Evolutionary conservation across 257 asterid genomes (phyloP), one percentile per base, ranked within the genome.

Genomic region (Gynochthodes officinalis): DNA sequence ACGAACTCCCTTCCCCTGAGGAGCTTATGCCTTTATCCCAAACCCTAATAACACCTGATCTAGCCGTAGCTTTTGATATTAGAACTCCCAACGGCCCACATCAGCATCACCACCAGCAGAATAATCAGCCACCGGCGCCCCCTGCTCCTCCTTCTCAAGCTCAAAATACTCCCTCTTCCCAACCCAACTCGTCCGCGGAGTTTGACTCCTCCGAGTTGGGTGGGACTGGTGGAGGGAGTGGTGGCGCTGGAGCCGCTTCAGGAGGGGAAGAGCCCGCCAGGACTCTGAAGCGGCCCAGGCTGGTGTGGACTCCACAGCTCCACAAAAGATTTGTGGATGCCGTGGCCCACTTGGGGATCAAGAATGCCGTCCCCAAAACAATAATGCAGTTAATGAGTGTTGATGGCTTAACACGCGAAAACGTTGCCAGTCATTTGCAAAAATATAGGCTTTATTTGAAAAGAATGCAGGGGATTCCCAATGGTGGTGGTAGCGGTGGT

Each of bases 1-100:
- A 92, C 0, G 85, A 92, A 76, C 79, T 89, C 19, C 96, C 98
- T 30, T 54, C 94, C 25, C 92, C 96, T 9, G 95, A 86, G 19
- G 97, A 91, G 21, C 85, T 91, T 53, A 91, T 80, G 84, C 93
- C 96, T 69, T 62, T 88, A 5, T 84, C 95, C 69, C 96, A 89
- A 66, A 78, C 97, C 86, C 86, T 92, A 71, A 92, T 92, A 63
- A 80, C 90, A 0, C 90, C 96, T 73, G 89, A 89, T 89, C 80
- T 89, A 42, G 93, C 95, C 3, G 75, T 79, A 11, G 92, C 96
- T 57, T 89, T 89, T 81, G 87, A 88, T 82, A 89, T 92, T 57
- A 82, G 84, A 5, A 84, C 72, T 80, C 77, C 82, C 54, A 81
- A 67, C 60, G 73, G 46, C 81, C 79, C 69, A 54, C 86, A 77